Percentiles rank a stretch among this genome's conserved stretches.
Conservation (phyloP, 75 land plant species). For the Picea glauca region DNA sequence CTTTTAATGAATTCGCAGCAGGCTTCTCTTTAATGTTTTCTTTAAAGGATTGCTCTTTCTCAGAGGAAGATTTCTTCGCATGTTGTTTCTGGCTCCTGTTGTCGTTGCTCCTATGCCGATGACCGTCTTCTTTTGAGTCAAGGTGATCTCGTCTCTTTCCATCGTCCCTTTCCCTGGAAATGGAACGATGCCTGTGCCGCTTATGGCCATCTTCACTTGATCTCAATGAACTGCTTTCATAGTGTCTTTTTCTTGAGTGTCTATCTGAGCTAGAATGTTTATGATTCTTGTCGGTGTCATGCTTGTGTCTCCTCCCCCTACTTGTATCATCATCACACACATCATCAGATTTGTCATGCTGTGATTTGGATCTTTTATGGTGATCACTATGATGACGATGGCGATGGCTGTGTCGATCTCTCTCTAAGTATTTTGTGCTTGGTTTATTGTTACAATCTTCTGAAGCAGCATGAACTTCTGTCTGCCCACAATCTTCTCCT, state of each 20-base stretch:
- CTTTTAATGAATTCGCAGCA: neutral
- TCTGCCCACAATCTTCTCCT: constrained; percentile 20
- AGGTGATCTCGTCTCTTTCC: constrained; percentile 16
- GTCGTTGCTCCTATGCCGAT: constrained; percentile 11
- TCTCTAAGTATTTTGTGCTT: neutral
- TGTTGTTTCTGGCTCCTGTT: constrained; percentile 4
- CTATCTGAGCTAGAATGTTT: constrained; percentile 8
- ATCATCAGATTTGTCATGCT: constrained; percentile 21
- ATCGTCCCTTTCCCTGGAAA: constrained; percentile 21
- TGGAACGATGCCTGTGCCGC: constrained; percentile 18
- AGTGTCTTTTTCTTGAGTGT: constrained; percentile 1
- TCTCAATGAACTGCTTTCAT: neutral
- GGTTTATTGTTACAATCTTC: neutral
- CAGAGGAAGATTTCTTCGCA: constrained; percentile 9
- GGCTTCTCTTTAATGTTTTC: neutral
- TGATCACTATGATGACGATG: constrained; percentile 12
- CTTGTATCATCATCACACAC: constrained; percentile 12
- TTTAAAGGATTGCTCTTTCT: neutral
- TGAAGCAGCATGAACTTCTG: neutral
- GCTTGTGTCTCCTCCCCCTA: constrained; percentile 25
- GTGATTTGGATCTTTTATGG: constrained; percentile 10
- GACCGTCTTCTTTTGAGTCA: constrained; percentile 29
- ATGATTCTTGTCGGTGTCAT: neutral
- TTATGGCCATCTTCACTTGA: constrained; percentile 11
- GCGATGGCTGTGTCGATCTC: neutral